phyloP scores from a whole-genome alignment of 2,329 filamentous ascomycete genomes.

The Fusarium devonianum region DNA sequence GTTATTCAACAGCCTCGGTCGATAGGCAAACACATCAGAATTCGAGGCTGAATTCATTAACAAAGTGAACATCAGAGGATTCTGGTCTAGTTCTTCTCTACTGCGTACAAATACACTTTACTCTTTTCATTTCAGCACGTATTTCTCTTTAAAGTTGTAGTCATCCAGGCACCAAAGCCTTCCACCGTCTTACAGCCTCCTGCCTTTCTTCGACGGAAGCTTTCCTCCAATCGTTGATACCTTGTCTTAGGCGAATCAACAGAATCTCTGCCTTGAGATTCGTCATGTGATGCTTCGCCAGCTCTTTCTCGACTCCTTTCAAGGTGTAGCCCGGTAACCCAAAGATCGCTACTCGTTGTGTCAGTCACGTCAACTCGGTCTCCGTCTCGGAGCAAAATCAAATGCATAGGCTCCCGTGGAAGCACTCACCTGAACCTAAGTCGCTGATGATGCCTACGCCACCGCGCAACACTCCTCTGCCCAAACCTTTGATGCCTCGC shows the following conservation, averaged over 20 bases:
- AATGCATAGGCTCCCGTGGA: no score
- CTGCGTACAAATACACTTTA: not conserved
- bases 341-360: conserved; percentile 42
- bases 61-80: no score
- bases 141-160: not conserved
- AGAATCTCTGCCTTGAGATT: conserved; percentile 45
- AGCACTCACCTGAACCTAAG: conserved; percentile 48
- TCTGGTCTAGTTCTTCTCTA: no score
- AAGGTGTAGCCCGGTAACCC: conserved; percentile 59
- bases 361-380: not conserved
- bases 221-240: conserved; percentile 41
- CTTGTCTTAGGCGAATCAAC: conserved; percentile 44
- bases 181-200: conserved; percentile 23
- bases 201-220: conserved; percentile 16
- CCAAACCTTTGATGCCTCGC: conserved; percentile 65
- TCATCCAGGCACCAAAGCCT: conserved; percentile 5
- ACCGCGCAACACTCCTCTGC: conserved; percentile 63
- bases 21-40: no score
- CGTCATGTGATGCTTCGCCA: conserved; percentile 46
- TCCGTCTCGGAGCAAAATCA: not conserved
- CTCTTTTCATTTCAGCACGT: not conserved
- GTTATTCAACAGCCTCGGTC: no score
- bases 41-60: no score
- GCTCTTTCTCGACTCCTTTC: conserved; percentile 61
- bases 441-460: conserved; percentile 54